Evolutionary conservation across 441 rosid genomes (phyloP), one percentile per base, ranked within the genome.

Genomic region (Jatropha multifida): DNA sequence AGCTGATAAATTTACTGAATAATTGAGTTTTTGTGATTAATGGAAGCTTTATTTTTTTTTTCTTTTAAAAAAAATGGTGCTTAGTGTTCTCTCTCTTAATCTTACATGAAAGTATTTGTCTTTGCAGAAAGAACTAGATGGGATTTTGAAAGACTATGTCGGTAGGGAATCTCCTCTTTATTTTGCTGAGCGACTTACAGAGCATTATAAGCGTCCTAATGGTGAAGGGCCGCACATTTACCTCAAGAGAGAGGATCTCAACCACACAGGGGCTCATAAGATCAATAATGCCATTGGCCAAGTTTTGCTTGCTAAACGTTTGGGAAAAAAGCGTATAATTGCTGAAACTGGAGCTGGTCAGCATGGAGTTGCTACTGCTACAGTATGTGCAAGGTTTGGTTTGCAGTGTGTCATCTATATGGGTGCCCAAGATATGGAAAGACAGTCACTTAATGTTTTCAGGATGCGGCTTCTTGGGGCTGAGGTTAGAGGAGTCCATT

Each of bases 301-400:
- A 81, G 98, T 89, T 20, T 80, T 93, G 84, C 94, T 95, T 0
- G 98, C 97, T n/a, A 89, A 92, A 83, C 90, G 83, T 15, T 74
- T 95, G 84, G 99, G 99, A 0, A 93, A 92, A 71, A 77, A 75
- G 71, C 86, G 97, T 18, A 93, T 95, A 60, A 93, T 95, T 65
- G 99, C 98, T 17, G 99, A 93, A 76, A 93, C 96, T 26, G 99
- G 99, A 5, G 98, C 99, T 76, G 99, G 97, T 65, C 99, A 95
- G 81, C 98, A 95, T 54, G 99, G 99, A 55, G 98, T 95, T 63
- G 99, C 96, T 4, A 95, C 99, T 4, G 99, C 99, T 62, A 92
- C 99, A 0, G 99, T 92, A 26, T 95, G 98, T 69, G 98, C 99
- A 0, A 86, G 94, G 77, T 93, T 95, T 2, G 98, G 94, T 54